Conservation (phyloP, 495 filamentous ascomycete species). For the Talaromyces adpressus region DNA sequence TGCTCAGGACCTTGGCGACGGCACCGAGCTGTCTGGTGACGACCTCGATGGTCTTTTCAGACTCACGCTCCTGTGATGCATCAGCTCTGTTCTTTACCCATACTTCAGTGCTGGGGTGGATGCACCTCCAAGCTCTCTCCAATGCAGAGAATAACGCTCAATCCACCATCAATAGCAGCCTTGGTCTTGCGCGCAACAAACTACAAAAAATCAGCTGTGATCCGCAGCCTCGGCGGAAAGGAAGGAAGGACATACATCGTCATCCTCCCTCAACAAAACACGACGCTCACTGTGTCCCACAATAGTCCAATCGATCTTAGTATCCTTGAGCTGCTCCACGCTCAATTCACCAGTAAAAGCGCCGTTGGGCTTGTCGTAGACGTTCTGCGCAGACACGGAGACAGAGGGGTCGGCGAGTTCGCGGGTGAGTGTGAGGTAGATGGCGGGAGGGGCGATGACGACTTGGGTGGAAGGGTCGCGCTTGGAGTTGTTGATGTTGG, state of each 20-base stretch:
- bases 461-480: constrained; percentile 56
- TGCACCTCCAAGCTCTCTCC: constrained; percentile 80
- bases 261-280: constrained; percentile 75
- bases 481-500: constrained; percentile 74
- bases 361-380: constrained; percentile 93
- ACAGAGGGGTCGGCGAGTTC: constrained; percentile 63
- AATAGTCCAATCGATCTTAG: constrained; percentile 79
- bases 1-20: constrained; percentile 51
- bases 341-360: constrained; percentile 97
- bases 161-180: constrained; percentile 75
- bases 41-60: constrained; percentile 79
- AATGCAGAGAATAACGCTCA: constrained; percentile 91
- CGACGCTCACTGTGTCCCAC: constrained; percentile 92
- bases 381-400: constrained; percentile 87
- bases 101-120: not conserved
- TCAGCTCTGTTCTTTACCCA: constrained; percentile 5
- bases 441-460: constrained; percentile 81
- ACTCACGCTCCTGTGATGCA: constrained; percentile 64
- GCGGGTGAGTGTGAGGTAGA: constrained; percentile 83
- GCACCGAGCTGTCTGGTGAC: constrained; percentile 73
- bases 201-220: constrained; percentile 18
- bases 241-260: constrained; percentile 42
- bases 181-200: constrained; percentile 91
- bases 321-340: constrained; percentile 82
- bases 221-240: not conserved